Percentiles rank a stretch among this genome's conserved stretches.
Evolutionary conservation across 108 stramenopile species (phyloP).

Genomic region (Craspedostauros australis): DNA sequence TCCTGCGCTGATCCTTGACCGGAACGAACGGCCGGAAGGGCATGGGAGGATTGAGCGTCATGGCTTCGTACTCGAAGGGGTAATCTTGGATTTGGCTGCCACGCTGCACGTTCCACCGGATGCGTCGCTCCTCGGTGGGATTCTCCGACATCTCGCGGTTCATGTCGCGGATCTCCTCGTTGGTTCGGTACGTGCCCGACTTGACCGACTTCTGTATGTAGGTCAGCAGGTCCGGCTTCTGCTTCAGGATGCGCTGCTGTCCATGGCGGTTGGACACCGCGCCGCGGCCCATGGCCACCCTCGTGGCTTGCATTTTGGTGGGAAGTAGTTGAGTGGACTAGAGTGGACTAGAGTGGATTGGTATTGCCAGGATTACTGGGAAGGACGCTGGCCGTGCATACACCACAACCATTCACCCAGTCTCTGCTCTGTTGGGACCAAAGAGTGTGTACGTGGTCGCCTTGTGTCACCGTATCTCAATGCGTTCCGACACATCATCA

Average conservation of each 20-base stretch:
- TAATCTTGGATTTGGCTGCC: conserved; percentile 53
- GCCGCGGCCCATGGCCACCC: conserved; percentile 14
- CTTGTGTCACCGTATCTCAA: too few relatives aligned
- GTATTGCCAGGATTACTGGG: neutral
- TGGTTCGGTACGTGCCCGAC: conserved; percentile 30
- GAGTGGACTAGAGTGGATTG: neutral
- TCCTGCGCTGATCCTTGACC: conserved; percentile 25
- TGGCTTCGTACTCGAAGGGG: conserved; percentile 69
- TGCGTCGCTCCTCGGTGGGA: conserved; percentile 23
- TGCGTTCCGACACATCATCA: too few relatives aligned
- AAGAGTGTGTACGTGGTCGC: too few relatives aligned
- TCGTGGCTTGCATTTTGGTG: conserved; percentile 14
- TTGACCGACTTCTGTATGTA: conserved; percentile 37
- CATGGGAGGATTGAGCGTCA: conserved; percentile 68
- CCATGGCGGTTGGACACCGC: conserved; percentile 28
- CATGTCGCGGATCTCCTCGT: conserved; percentile 36
- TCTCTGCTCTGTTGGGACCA: too few relatives aligned
- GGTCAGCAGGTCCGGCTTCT: conserved; percentile 19
- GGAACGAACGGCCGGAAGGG: conserved; percentile 56
- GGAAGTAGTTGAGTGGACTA: neutral
- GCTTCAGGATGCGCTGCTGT: conserved; percentile 37
- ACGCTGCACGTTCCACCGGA: conserved; percentile 36
- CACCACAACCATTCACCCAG: too few relatives aligned
- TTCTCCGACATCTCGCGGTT: conserved; percentile 17
- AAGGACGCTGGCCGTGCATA: too few relatives aligned